These are phyloP conservation scores for Parathielavia hyrcaniae DNA, from an alignment of 495 filamentous ascomycete genomes.

Conservation along the genomic window DNA sequence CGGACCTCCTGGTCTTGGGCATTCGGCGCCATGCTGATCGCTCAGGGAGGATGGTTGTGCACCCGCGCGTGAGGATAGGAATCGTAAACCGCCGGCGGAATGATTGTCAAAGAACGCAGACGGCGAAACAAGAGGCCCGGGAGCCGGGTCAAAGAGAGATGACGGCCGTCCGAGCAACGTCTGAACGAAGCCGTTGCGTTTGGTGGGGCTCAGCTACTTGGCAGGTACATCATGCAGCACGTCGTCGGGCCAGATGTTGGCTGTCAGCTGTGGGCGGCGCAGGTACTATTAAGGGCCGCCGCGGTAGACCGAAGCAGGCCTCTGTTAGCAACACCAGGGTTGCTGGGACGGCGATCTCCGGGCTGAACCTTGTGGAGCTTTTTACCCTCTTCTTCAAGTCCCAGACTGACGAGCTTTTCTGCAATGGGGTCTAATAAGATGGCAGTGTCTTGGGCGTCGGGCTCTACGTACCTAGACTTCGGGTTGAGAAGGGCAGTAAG, in stretches of 20 bases:
- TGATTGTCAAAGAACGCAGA: constrained; percentile 3
- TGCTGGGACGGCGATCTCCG: constrained; percentile 18
- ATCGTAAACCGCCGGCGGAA: background rate
- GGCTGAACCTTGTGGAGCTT: background rate
- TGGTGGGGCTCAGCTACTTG: constrained; percentile 29
- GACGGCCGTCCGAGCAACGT: constrained; percentile 8
- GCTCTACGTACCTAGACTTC: background rate
- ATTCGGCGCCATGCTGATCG: constrained; percentile 20
- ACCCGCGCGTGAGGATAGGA: background rate
- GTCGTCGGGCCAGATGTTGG: constrained; percentile 15
- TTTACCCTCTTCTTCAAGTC: background rate
- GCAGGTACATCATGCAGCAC: constrained; percentile 17
- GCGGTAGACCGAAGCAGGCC: background rate
- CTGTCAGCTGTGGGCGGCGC: constrained; percentile 21
- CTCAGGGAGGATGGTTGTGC: constrained; percentile 7
- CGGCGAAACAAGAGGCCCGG: constrained; percentile 9
- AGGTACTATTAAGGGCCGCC: constrained; percentile 3
- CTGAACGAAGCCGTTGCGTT: constrained; percentile 15
- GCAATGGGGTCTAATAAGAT: background rate
- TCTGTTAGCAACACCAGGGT: constrained; percentile 7
- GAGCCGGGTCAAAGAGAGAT: constrained; percentile 2
- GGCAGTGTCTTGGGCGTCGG: constrained; percentile 10
- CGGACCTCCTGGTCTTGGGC: constrained; percentile 16
- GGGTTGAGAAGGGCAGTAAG: too few relatives aligned
- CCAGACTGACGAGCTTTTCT: constrained; percentile 18